These are phyloP conservation scores for Parastagonospora nodorum DNA, from an alignment of 2,329 filamentous ascomycete genomes.

Conservation along the genomic window DNA sequence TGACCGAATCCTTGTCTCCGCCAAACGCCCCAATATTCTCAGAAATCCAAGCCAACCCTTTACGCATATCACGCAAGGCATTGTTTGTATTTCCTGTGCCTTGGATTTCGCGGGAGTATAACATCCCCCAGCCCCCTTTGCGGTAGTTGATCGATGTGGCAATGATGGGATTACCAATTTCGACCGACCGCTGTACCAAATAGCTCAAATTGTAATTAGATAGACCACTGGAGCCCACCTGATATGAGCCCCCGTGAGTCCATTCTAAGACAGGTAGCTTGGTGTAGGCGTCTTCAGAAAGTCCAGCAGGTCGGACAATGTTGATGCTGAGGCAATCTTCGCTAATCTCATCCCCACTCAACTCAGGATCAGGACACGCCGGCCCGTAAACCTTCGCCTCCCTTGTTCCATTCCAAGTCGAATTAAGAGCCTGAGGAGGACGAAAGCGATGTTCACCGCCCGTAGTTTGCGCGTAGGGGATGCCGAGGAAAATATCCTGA, in stretches of 20 bases:
- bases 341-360: slow-evolving; percentile 34
- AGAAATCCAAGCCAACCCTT: slow-evolving; percentile 53
- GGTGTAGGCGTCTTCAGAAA: slow-evolving; percentile 40
- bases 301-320: slow-evolving; percentile 60
- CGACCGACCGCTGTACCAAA: slow-evolving; percentile 57
- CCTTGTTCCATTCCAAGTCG: slow-evolving; percentile 46
- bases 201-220: slow-evolving; percentile 67
- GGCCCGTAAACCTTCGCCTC: slow-evolving; percentile 50
- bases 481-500: slow-evolving; percentile 55
- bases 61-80: slow-evolving; percentile 49
- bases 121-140: slow-evolving; percentile 71
- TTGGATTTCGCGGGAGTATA: slow-evolving; percentile 56
- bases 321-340: slow-evolving; percentile 69
- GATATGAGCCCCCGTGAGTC: slow-evolving; percentile 59
- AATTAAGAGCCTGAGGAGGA: slow-evolving; percentile 56
- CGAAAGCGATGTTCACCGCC: slow-evolving; percentile 60
- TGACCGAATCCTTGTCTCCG: slow-evolving; percentile 49
- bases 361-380: slow-evolving; percentile 45
- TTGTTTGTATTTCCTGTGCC: slow-evolving; percentile 54
- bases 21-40: slow-evolving; percentile 53
- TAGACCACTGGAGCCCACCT: slow-evolving; percentile 50
- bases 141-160: slow-evolving; percentile 52
- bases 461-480: slow-evolving; percentile 64
- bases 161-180: slow-evolving; percentile 44
- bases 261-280: slow-evolving; percentile 64